phyloP scores from a whole-genome alignment of 345 rosid genomes.

The Euphorbia pulcherrima region DNA sequence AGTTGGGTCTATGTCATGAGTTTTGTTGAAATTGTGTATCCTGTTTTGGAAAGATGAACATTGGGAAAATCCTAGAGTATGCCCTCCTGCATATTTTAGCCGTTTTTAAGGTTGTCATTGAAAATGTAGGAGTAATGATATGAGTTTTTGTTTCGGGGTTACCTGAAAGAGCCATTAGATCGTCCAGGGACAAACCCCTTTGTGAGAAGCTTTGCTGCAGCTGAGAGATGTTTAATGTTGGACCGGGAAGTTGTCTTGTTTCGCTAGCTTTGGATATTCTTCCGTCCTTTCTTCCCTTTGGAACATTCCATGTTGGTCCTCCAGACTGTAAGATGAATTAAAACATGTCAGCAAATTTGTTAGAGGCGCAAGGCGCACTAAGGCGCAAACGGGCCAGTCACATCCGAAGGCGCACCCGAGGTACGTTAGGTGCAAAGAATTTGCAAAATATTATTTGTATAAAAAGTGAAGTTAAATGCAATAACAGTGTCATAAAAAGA shows the following conservation, averaged over 20 bases:
- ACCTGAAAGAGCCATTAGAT: constrained; percentile 47
- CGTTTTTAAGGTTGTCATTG: not conserved
- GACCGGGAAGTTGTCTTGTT: constrained; percentile 37
- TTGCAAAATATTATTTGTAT: too few species aligned
- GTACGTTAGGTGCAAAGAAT: too few species aligned
- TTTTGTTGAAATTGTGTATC: constrained; percentile 35
- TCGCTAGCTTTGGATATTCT: constrained; percentile 42
- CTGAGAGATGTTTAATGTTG: constrained; percentile 41
- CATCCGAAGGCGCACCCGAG: too few species aligned
- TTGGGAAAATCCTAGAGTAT: constrained; percentile 47
- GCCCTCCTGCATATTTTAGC: constrained; percentile 37
- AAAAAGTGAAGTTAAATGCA: too few species aligned
- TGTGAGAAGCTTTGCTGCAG: constrained; percentile 43
- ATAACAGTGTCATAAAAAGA: too few species aligned
- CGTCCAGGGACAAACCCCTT: constrained; percentile 39
- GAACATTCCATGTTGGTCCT: constrained; percentile 50
- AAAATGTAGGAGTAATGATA: not conserved
- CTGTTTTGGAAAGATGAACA: constrained; percentile 47
- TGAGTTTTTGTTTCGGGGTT: constrained; percentile 8
- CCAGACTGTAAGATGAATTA: constrained; percentile 34
- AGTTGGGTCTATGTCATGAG: constrained; percentile 30
- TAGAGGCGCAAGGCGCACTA: too few species aligned
- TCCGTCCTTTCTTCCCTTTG: constrained; percentile 50
- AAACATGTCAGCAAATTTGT: too few species aligned
- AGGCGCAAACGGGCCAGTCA: too few species aligned